Conservation (phyloP, 441 rosid genomes). For the Populus trichocarpa region DNA sequence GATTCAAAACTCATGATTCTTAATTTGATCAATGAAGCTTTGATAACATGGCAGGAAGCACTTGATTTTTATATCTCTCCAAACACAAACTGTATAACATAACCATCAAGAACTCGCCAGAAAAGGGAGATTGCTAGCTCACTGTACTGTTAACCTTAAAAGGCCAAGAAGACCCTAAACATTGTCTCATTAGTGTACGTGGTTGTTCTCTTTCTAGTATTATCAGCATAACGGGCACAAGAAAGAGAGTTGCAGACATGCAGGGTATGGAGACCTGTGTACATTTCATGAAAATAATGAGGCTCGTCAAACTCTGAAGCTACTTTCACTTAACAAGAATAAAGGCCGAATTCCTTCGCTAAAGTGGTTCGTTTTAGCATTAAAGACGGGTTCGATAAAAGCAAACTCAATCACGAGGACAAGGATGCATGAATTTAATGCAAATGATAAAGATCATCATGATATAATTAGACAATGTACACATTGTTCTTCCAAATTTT, state of each 20-base stretch:
- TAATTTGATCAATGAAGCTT: neutral
- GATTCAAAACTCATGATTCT: too few relatives aligned
- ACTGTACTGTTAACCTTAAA: neutral
- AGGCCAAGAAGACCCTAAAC: neutral
- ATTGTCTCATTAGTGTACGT: neutral
- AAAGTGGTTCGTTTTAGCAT: neutral
- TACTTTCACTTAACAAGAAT: neutral
- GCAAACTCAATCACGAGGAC: neutral
- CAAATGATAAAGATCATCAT: neutral
- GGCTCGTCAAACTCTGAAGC: neutral
- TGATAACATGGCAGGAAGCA: neutral
- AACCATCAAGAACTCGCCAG: neutral
- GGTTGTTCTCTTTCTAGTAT: neutral
- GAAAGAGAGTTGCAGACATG: neutral
- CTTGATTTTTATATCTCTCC: neutral
- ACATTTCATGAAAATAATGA: conserved; percentile 1
- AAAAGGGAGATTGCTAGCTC: neutral
- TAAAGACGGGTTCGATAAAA: neutral
- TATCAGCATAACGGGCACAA: neutral
- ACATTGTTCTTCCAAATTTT: neutral
- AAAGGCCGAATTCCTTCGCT: neutral
- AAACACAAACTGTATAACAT: neutral
- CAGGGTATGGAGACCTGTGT: neutral
- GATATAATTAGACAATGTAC: neutral
- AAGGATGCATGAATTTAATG: neutral